Conservation (phyloP, 306 rosid genomes). For the Vachellia collinsii region DNA sequence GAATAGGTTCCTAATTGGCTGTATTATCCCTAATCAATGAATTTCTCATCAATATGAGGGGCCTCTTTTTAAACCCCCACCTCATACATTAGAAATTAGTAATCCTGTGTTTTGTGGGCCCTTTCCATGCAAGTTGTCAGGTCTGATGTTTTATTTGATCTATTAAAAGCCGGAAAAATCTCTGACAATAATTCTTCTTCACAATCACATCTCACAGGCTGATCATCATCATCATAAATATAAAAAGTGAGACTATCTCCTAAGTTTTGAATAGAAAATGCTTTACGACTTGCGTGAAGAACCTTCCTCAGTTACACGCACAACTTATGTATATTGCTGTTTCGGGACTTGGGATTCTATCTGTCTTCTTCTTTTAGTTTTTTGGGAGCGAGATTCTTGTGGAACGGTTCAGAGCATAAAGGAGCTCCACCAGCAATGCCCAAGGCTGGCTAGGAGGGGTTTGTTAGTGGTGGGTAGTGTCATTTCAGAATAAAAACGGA, state of each 20-base stretch:
- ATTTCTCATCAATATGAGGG: slow-evolving; percentile 22
- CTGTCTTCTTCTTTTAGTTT: slow-evolving; percentile 20
- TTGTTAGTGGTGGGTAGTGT: slow-evolving; percentile 35
- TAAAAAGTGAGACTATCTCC: slow-evolving; percentile 16
- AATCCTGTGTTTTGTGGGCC: slow-evolving; percentile 22
- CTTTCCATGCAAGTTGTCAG: slow-evolving; percentile 40
- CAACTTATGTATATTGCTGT: slow-evolving; percentile 25
- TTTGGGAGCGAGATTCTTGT: slow-evolving; percentile 34
- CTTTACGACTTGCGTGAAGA: slow-evolving; percentile 45
- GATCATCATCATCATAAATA: neutral
- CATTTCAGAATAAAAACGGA: slow-evolving; percentile 48
- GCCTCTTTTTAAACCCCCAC: neutral
- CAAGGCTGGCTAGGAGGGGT: slow-evolving; percentile 32
- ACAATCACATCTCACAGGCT: neutral
- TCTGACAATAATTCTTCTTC: slow-evolving; percentile 33
- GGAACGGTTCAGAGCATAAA: slow-evolving; percentile 41
- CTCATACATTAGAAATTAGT: slow-evolving; percentile 12
- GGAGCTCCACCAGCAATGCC: slow-evolving; percentile 45
- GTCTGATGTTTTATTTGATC: slow-evolving; percentile 5
- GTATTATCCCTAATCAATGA: slow-evolving; percentile 27
- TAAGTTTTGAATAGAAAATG: slow-evolving; percentile 13
- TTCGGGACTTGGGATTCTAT: slow-evolving; percentile 35
- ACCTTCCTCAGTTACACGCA: slow-evolving; percentile 50
- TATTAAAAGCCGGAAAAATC: slow-evolving; percentile 32
- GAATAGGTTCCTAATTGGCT: slow-evolving; percentile 50